phyloP scores from a whole-genome alignment of 768 basidiomycete species.

The Rhizopogon vulgaris region DNA sequence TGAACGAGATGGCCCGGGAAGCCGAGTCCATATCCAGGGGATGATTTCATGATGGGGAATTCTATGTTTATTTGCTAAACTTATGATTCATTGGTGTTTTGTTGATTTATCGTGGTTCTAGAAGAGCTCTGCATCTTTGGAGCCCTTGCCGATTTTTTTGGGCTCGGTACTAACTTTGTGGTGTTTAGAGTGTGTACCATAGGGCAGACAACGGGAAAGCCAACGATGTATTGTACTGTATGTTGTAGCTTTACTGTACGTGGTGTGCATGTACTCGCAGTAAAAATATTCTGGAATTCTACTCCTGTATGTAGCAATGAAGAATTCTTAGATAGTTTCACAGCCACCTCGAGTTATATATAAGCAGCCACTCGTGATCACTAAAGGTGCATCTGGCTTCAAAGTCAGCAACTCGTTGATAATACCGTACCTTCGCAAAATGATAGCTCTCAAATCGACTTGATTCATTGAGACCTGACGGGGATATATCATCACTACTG shows the following conservation, averaged over 20 bases:
- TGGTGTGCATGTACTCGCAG: background rate
- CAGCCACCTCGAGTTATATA: too few relatives aligned
- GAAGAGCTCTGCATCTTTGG: background rate
- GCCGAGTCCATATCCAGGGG: conserved; percentile 7
- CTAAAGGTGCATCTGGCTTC: too few relatives aligned
- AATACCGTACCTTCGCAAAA: too few relatives aligned
- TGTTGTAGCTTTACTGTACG: background rate
- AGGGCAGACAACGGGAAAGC: too few relatives aligned
- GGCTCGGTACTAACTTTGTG: background rate
- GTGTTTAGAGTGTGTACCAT: background rate
- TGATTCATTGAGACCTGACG: too few relatives aligned
- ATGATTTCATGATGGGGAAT: background rate
- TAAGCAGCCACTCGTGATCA: too few relatives aligned
- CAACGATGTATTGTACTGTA: background rate
- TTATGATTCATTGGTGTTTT: background rate
- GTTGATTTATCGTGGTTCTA: background rate
- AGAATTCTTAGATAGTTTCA: too few relatives aligned
- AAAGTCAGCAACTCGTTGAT: too few relatives aligned
- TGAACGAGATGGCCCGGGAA: conserved; percentile 23
- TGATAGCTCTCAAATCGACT: too few relatives aligned
- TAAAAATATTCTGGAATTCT: background rate
- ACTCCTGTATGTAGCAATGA: background rate
- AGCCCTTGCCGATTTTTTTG: background rate
- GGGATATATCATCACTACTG: too few relatives aligned
- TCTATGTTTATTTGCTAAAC: background rate